Base-by-base conservation (phyloP, 2,329 filamentous ascomycete species). In the Verticillium zaregamsianum region DNA sequence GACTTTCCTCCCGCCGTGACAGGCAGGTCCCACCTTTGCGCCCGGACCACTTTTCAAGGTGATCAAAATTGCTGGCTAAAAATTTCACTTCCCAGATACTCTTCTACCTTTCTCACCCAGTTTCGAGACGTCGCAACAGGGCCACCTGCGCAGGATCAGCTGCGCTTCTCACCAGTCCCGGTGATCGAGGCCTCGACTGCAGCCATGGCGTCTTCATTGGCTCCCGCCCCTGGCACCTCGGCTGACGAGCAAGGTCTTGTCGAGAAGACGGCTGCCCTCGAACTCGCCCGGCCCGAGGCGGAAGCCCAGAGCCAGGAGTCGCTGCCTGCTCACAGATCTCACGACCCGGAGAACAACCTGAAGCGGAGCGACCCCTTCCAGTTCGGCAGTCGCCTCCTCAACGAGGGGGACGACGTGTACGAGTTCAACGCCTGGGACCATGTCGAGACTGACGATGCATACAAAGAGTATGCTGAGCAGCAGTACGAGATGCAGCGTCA, bases 401-500 rank as follows among this genome's bases (percentile, higher is more conserved):
- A 90, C 70, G 84, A 94, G 74, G 86, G 88, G 72, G 93, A 97
- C 78, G 85, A 98, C 73, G 91, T 96, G 70, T 99, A 94, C 78
- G 90, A 96, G 75, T 97, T 95, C 86, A 99, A 99, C 76, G 95
- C 95, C 40, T 99, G 95, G 95, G 95, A 99, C 74, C 94, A 99
- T 74, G 95, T 98, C 73, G 90, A 94, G 77, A 93, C 93, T 73
- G 94, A 98, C 78, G 87, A 92, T 68, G 84, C 88, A 49, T 98
- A 97, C 82, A 89, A 90, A 72, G 86, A 90, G 72, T 97, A 95
- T 76, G 89, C 93, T 64, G 87, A 93, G 76, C 79, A 88, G 71
- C 95, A 98, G 78, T 94, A 91, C 72, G 85, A 86, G 56, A 90
- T 90, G 77, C 95, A 99, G 79, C 88, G 93, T 66, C 86, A 90